phyloP scores from a whole-genome alignment of 257 asterid species.

The Forsythia viridissima region DNA sequence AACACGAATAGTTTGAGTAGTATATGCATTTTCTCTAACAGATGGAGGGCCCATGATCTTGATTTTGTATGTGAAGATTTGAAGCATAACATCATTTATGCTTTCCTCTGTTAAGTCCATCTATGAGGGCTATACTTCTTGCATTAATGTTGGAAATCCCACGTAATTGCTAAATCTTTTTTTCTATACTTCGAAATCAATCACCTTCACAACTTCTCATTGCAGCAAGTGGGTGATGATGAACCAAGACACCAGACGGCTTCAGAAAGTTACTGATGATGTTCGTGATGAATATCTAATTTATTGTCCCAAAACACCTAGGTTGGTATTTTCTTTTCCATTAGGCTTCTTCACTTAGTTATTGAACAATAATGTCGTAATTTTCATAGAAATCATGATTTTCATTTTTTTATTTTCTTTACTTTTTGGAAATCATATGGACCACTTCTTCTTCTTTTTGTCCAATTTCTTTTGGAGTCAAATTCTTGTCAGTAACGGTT shows the following conservation, averaged over 20 bases:
- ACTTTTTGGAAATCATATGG: not conserved
- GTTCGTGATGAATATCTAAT: slow-evolving; percentile 75
- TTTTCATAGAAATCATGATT: not conserved
- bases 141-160: slow-evolving; percentile 4
- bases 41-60: not conserved
- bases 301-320: slow-evolving; percentile 70
- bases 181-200: not conserved
- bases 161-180: not conserved
- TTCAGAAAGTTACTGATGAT: slow-evolving; percentile 90
- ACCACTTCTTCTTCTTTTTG: not conserved
- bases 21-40: not conserved
- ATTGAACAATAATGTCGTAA: slow-evolving; percentile 12
- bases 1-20: not conserved
- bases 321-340: slow-evolving; percentile 44
- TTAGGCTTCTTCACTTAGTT: slow-evolving; percentile 2
- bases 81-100: not conserved
- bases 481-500: not conserved
- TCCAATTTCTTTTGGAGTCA: not conserved
- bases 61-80: not conserved
- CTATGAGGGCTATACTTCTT: not conserved
- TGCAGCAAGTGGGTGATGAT: slow-evolving; percentile 99
- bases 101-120: slow-evolving; percentile 3
- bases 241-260: slow-evolving; percentile 90
- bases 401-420: not conserved
- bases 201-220: slow-evolving; percentile 16